phyloP scores from a whole-genome alignment of 2,329 filamentous ascomycete genomes.

The Aspergillus sp. region DNA sequence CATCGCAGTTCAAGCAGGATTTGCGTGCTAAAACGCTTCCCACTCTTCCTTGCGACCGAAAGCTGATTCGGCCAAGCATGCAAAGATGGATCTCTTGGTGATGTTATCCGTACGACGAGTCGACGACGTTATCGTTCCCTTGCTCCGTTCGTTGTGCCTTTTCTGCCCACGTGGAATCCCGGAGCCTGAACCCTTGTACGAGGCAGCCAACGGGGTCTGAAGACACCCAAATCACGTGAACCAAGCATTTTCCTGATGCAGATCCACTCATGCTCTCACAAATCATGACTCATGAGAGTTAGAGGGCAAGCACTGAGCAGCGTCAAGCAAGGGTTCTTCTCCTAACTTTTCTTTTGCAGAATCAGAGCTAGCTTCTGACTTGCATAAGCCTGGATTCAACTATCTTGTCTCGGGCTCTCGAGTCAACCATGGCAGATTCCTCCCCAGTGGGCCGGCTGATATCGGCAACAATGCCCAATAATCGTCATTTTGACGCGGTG shows the following conservation, averaged over 20 bases:
- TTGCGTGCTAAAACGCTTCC: background rate
- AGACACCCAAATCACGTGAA: slow-evolving; percentile 11
- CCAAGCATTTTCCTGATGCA: slow-evolving; percentile 21
- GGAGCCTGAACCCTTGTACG: background rate
- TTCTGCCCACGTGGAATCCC: slow-evolving; percentile 19
- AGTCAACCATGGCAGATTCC: background rate
- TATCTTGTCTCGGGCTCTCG: background rate
- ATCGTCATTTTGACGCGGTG: background rate
- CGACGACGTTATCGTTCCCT: slow-evolving; percentile 3
- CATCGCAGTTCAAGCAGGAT: slow-evolving; percentile 2
- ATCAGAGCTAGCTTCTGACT: background rate
- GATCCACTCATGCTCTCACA: slow-evolving; percentile 3
- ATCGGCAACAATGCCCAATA: background rate
- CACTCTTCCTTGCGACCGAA: background rate
- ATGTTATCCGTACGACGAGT: background rate
- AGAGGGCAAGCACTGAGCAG: background rate
- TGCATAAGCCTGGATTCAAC: background rate
- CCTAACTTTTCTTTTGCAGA: background rate
- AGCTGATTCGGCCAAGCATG: background rate
- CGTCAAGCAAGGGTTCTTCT: background rate
- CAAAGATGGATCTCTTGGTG: background rate
- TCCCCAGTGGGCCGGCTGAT: background rate
- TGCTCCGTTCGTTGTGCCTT: slow-evolving; percentile 5
- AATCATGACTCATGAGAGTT: background rate
- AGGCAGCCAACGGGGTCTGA: background rate